Conservation (phyloP, 179 eudicot genomes). For the Patellifolia procumbens region DNA sequence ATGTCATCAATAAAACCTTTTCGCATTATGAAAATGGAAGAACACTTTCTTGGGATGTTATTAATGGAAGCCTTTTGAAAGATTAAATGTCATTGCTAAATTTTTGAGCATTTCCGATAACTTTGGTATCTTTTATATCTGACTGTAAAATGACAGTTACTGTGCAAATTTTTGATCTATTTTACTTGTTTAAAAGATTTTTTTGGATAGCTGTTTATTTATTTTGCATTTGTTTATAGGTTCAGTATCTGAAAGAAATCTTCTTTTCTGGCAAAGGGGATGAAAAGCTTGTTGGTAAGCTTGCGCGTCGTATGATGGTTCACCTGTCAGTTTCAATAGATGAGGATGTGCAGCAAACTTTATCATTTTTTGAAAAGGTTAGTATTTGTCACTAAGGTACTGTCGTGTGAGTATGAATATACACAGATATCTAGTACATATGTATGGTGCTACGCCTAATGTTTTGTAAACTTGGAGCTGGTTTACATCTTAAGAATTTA, state of each 20-base stretch:
- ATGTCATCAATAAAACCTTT: neutral
- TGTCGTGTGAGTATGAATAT: neutral
- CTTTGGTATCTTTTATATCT: neutral
- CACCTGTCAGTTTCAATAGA: constrained; percentile 71
- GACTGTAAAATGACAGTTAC: neutral
- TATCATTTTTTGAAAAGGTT: constrained; percentile 91
- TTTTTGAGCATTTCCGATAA: neutral
- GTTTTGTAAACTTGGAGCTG: neutral
- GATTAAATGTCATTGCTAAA: neutral
- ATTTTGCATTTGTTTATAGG: constrained; percentile 50
- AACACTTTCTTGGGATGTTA: neutral
- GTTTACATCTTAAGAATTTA: neutral
- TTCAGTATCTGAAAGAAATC: constrained; percentile 70
- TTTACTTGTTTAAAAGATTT: constrained; percentile 11
- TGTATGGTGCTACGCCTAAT: too few species aligned
- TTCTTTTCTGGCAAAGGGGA: constrained; percentile 65
- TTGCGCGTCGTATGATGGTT: constrained; percentile 78
- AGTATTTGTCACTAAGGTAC: constrained; percentile 15
- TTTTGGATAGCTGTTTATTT: constrained; percentile 32
- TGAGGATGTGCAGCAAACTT: constrained; percentile 80
- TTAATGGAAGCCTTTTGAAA: neutral
- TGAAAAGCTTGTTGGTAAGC: constrained; percentile 42
- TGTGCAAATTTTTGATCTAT: neutral
- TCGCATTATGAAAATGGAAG: neutral
- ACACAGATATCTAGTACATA: neutral